Conservation (phyloP, 2,329 filamentous ascomycete genomes). For the Clarireedia homoeocarpa region DNA sequence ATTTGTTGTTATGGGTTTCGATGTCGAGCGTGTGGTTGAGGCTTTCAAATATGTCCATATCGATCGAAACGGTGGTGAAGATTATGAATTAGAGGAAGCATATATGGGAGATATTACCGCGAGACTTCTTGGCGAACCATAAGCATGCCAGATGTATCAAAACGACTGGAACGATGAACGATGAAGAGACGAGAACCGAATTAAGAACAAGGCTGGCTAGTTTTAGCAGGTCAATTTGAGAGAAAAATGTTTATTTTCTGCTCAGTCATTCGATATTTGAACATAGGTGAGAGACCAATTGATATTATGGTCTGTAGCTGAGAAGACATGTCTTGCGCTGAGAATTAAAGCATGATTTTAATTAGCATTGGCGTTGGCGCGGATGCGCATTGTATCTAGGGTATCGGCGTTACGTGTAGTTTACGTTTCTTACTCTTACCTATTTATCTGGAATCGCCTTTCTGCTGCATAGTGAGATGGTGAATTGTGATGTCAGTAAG, state of each 20-base stretch:
- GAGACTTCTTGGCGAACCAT: slow-evolving; percentile 68
- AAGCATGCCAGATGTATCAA: too few species aligned
- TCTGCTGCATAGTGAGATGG: too few species aligned
- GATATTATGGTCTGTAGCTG: too few species aligned
- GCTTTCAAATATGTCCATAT: slow-evolving; percentile 79
- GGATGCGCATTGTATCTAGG: background rate
- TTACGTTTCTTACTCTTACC: background rate
- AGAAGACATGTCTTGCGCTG: background rate
- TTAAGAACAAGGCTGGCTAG: too few species aligned
- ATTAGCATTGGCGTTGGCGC: slow-evolving; percentile 2
- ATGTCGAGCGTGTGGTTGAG: slow-evolving; percentile 75
- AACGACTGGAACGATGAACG: too few species aligned
- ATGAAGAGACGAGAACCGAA: too few species aligned
- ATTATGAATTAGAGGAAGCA: slow-evolving; percentile 82
- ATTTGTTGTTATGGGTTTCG: slow-evolving; percentile 88
- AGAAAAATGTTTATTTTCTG: too few species aligned
- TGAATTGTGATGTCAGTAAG: too few species aligned
- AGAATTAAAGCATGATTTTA: background rate
- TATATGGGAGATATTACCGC: slow-evolving; percentile 89
- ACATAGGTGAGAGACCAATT: too few species aligned
- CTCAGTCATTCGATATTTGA: too few species aligned
- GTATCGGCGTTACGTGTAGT: background rate
- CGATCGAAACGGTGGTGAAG: slow-evolving; percentile 65
- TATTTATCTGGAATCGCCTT: too few species aligned
- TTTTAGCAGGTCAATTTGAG: too few species aligned